Evolutionary conservation across 345 rosid genomes (phyloP), one percentile per base, ranked within the genome.

Genomic region (Pistacia vera): DNA sequence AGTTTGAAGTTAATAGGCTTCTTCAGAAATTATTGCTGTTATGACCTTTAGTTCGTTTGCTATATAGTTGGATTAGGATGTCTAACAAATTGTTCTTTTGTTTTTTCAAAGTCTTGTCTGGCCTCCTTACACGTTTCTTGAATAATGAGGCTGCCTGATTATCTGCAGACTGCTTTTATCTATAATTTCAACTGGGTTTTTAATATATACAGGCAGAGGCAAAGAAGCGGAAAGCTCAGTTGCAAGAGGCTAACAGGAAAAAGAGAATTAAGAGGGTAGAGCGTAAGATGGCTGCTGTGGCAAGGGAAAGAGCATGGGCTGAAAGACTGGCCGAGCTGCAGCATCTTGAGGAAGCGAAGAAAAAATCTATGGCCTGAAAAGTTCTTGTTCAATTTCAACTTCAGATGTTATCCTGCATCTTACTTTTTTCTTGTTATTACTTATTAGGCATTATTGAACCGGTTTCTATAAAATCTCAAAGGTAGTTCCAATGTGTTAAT

Each of bases 291-390:
- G 98, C 97, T 81, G 90, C 92, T 12, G 97, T 88, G 65, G 94
- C 97, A 55, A 92, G 99, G 81, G 98, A 96, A 44, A 86, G 98
- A 74, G 95, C 89, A 36, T 92, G 98, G 99, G 85, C 89, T 6
- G 88, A 89, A 75, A 89, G 93, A 83, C 74, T 96, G 57, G 85
- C 78, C 9, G 97, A 91, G 82, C 87, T 96, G 76, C 91, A 93
- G 68, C 71, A 68, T 70, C 94, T 90, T 0, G 97, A 93, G 83
- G 92, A 88, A 87, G 95, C 92, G 86, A 92, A 88, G 83, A 92
- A 89, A 85, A 89, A 82, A 63, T 80, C 91, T 59, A 69, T 80
- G 85, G 81, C 87, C 71, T 81, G 86, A 88, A 73, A 68, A 13
- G 16, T 62, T 66, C 5, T 14, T 74, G 56, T 44, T 35, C 10